Evolutionary conservation across 805 yeast species (phyloP).

Genomic region (Nakazawaea sp.): DNA sequence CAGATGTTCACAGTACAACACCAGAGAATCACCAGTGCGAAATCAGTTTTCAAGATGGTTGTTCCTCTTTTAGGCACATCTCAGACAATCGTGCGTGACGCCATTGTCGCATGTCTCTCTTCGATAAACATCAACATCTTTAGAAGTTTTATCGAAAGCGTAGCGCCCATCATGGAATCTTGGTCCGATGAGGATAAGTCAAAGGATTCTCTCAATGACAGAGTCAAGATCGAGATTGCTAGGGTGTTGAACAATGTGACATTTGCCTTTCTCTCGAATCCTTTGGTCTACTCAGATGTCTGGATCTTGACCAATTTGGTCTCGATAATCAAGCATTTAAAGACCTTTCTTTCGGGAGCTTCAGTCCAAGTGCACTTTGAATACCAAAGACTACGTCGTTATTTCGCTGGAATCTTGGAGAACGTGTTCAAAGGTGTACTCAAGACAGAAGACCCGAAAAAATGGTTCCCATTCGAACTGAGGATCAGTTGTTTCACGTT

Average conservation of each 20-base stretch:
- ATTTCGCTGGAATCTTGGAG: constrained; percentile 77
- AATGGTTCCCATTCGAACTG: constrained; percentile 82
- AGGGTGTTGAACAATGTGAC: constrained; percentile 70
- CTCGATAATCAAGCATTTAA: constrained; percentile 53
- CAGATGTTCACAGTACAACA: constrained; percentile 80
- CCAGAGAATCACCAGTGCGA: constrained; percentile 88
- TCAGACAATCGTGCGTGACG: constrained; percentile 68
- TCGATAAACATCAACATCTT: constrained; percentile 88
- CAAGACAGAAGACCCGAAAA: constrained; percentile 33
- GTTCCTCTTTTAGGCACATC: constrained; percentile 71
- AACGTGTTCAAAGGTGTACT: constrained; percentile 56
- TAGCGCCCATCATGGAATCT: constrained; percentile 51
- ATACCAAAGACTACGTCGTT: constrained; percentile 71
- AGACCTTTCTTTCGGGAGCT: constrained; percentile 44
- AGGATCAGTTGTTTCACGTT: constrained; percentile 75
- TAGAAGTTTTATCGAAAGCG: constrained; percentile 69
- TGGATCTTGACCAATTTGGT: constrained; percentile 63
- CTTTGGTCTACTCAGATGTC: constrained; percentile 51
- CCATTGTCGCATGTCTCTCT: constrained; percentile 83
- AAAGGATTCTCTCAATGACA: constrained; percentile 25
- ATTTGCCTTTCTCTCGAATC: constrained; percentile 48
- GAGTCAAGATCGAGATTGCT: constrained; percentile 66
- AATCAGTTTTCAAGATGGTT: constrained; percentile 81
- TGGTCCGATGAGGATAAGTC: constrained; percentile 44
- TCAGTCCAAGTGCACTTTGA: constrained; percentile 58